phyloP scores from a whole-genome alignment of 176 grass and related monocot species.

The Avena eriantha region DNA sequence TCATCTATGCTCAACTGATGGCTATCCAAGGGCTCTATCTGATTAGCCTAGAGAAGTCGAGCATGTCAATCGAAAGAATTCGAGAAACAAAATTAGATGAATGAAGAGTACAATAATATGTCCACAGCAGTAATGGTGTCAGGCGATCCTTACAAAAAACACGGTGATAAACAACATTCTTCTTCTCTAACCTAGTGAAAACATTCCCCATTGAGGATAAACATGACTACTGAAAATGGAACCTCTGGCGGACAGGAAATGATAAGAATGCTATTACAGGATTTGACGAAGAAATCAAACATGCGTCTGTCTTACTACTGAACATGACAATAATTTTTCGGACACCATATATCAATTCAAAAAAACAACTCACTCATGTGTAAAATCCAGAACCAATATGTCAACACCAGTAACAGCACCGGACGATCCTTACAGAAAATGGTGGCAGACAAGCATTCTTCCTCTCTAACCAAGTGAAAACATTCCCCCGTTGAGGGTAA shows the following conservation, averaged over 20 bases:
- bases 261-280: neutral
- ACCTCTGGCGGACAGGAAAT: neutral
- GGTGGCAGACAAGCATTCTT: too few species aligned
- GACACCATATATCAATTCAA: neutral
- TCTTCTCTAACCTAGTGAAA: neutral
- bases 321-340: neutral
- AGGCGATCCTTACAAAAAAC: neutral
- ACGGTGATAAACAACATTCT: constrained; percentile 17
- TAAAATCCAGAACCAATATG: too few species aligned
- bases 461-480: too few species aligned
- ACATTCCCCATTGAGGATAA: constrained; percentile 1
- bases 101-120: neutral
- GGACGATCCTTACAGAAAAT: too few species aligned
- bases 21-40: constrained; percentile 62
- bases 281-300: neutral
- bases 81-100: neutral
- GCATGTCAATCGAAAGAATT: neutral
- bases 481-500: too few species aligned
- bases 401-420: too few species aligned
- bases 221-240: neutral
- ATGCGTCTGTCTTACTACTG: neutral
- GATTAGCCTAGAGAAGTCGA: constrained; percentile 57
- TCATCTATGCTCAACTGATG: constrained; percentile 88
- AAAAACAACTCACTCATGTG: neutral
- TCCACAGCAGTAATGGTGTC: neutral